Evolutionary conservation across 2,329 filamentous ascomycete genomes (phyloP), one percentile per base, ranked within the genome.

Genomic region (Aspergillus pseudoterreus): DNA sequence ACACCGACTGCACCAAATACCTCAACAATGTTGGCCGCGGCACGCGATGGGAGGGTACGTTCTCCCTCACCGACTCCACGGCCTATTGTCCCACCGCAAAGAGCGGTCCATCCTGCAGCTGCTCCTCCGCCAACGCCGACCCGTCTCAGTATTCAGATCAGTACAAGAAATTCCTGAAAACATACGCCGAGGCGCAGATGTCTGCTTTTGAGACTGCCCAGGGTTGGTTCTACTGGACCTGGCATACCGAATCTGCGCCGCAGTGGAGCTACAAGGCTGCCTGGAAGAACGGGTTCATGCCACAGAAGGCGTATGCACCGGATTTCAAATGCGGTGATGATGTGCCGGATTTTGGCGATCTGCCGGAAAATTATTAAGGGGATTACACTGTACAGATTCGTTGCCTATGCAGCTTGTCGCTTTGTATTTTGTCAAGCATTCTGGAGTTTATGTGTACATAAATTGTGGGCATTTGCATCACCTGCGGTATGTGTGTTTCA

Each of bases 221-320:
- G 86, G 94, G 94, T 45, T 99, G 94, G 94, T 96, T 95, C 75
- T 99, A 99, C 74, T 99, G 94, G 94, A 97, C 92, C 32, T 95
- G 94, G 92, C 83, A 91, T 73, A 96, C 92, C 27, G 92, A 97
- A 76, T 79, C 74, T 58, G 85, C 88, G 45, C 78, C 85, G 53
- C 90, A 96, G 74, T 99, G 94, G 94, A 96, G 91, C 69, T 75
- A 73, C 44, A 67, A 63, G 9, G 67, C 66, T 2, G 69, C 66
- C 0, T 96, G 94, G 76, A 85, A 92, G 71, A 78, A 84, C 57
- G 92, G 90, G 0, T 76, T 92, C 44, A 71, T 99, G 73, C 94
- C 94, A 2, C 69, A 75, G 36, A 86, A 88, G 74, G 86, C 88
- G 1, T 90, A 87, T 66, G 74, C 83, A 19, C 79, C 84, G 32